Evolutionary conservation across 257 asterid species (phyloP).

Genomic region (Rhazya stricta): DNA sequence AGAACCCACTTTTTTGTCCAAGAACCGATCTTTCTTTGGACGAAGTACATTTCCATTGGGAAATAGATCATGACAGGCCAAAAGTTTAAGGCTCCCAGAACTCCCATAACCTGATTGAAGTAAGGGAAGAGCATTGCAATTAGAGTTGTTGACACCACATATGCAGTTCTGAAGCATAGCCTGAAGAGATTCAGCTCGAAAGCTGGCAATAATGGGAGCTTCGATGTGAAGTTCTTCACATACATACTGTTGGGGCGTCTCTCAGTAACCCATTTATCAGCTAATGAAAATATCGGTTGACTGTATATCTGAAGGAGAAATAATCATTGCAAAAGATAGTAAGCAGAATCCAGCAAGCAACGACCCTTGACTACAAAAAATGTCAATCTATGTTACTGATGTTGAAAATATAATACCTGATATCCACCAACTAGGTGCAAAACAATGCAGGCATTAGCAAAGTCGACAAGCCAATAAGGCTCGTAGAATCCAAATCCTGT

Average conservation of each 20-base stretch:
- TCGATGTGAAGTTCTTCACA: conserved; percentile 31
- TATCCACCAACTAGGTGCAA: conserved; percentile 62
- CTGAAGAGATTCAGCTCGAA: conserved; percentile 51
- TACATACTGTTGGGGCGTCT: conserved; percentile 32
- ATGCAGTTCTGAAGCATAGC: conserved; percentile 53
- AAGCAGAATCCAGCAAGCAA: background rate
- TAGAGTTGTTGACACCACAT: conserved; percentile 51
- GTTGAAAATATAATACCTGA: conserved; percentile 34
- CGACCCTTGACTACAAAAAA: background rate
- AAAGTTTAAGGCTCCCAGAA: conserved; percentile 56
- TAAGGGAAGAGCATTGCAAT: conserved; percentile 52
- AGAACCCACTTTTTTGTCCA: conserved; percentile 54
- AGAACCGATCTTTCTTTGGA: conserved; percentile 41
- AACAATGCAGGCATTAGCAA: conserved; percentile 61
- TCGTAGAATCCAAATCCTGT: conserved; percentile 74
- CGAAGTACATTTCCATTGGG: conserved; percentile 66
- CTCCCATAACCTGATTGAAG: conserved; percentile 63
- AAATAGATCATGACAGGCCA: conserved; percentile 69
- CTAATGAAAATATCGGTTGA: conserved; percentile 52
- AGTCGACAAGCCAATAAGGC: conserved; percentile 67
- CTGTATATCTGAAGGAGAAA: conserved; percentile 46
- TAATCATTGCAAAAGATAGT: background rate
- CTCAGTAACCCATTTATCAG: conserved; percentile 37
- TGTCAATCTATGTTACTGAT: no score
- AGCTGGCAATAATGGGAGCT: conserved; percentile 41